Percentiles rank a stretch among this genome's conserved stretches.
phyloP scores from a whole-genome alignment of 768 basidiomycete species.

The Collybia sordida region DNA sequence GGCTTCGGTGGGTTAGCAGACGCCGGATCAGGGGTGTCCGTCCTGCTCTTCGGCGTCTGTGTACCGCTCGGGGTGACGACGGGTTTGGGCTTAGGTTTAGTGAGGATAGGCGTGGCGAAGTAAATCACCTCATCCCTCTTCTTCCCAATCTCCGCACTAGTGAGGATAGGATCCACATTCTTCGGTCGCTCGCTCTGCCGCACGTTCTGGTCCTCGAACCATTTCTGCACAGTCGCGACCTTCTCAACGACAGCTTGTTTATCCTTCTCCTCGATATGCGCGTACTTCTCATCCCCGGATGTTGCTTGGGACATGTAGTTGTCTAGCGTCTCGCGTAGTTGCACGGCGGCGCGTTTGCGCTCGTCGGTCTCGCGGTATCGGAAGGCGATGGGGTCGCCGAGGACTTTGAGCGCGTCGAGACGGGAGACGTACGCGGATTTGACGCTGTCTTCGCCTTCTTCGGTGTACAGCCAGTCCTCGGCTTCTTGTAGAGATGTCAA shows the following conservation, averaged over 20 bases:
- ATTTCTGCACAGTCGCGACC: constrained; percentile 87
- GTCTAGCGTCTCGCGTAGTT: constrained; percentile 87
- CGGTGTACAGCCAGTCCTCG: constrained; percentile 97
- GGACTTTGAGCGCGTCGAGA: constrained; percentile 78
- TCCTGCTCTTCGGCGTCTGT: constrained; percentile 70
- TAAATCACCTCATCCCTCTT: constrained; percentile 91
- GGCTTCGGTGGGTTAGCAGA: constrained; percentile 31
- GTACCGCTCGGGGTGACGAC: constrained; percentile 56
- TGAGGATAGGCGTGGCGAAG: constrained; percentile 87
- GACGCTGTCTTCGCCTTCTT: constrained; percentile 93
- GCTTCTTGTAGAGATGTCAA: constrained; percentile 69
- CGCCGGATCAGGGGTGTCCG: constrained; percentile 53
- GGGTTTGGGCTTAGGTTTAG: constrained; percentile 89
- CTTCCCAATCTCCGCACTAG: constrained; percentile 80
- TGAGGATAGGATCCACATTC: constrained; percentile 85
- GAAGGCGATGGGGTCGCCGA: constrained; percentile 85
- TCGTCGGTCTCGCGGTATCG: constrained; percentile 85
- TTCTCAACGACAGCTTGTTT: constrained; percentile 86
- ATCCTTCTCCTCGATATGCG: constrained; percentile 90
- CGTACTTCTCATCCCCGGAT: constrained; percentile 78
- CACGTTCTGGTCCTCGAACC: constrained; percentile 91
- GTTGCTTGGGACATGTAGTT: constrained; percentile 82
- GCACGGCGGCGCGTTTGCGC: constrained; percentile 66
- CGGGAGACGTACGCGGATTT: constrained; percentile 92
- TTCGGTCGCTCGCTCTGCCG: constrained; percentile 87